Evolutionary conservation across 108 stramenopile genomes (phyloP).

Genomic region (Pseudonitzschia multiseries): DNA sequence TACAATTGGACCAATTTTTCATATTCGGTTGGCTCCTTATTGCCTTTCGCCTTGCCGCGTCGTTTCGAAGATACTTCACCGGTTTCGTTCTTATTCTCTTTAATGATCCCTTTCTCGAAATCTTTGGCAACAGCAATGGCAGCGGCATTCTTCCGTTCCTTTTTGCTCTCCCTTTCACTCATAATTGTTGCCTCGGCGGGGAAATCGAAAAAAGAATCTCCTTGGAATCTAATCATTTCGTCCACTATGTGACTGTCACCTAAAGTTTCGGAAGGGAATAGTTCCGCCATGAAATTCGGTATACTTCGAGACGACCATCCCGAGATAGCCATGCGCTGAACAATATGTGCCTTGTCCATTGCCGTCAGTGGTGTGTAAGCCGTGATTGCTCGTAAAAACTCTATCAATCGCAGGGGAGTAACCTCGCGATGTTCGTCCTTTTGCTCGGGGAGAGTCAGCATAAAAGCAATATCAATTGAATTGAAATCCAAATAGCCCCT

Average conservation of each 20-base stretch:
- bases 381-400: conserved; percentile 11
- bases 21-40: neutral
- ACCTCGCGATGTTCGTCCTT: conserved; percentile 3
- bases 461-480: conserved; percentile 9
- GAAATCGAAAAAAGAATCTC: conserved; percentile 16
- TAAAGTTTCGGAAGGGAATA: conserved; percentile 6
- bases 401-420: conserved; percentile 2
- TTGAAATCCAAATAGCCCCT: conserved; percentile 7
- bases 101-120: neutral
- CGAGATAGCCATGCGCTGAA: conserved; percentile 25
- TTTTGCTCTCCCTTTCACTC: neutral
- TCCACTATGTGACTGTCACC: neutral
- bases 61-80: neutral
- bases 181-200: neutral
- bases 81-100: neutral
- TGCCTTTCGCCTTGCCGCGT: neutral
- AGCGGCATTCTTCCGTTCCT: neutral
- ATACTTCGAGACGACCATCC: conserved; percentile 26
- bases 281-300: conserved; percentile 25
- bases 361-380: conserved; percentile 14
- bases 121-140: neutral
- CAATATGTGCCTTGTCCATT: conserved; percentile 25
- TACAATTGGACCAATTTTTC: conserved; percentile 18
- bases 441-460: conserved; percentile 25
- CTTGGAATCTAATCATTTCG: neutral